Evolutionary conservation across 2,329 filamentous ascomycete genomes (phyloP).

Genomic region (Trichoderma sp.): DNA sequence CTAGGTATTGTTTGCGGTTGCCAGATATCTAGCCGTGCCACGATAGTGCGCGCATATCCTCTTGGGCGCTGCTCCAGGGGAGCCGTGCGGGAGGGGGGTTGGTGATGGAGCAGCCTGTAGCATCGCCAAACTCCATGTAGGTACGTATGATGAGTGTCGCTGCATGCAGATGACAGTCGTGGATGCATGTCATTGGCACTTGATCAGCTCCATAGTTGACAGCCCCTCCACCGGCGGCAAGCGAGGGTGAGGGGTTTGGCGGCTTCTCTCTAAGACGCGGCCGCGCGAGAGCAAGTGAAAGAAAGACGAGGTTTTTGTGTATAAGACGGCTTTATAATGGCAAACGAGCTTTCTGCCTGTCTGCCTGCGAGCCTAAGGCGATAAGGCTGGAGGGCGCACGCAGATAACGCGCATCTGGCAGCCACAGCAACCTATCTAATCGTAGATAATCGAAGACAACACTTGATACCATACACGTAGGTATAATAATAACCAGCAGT

Average conservation of each 20-base stretch:
- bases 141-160: slow-evolving; percentile 26
- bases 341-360: neutral
- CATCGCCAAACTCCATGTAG: slow-evolving; percentile 23
- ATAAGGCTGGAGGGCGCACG: neutral
- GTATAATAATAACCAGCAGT: neutral
- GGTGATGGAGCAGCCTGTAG: slow-evolving; percentile 21
- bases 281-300: neutral
- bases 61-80: slow-evolving; percentile 1
- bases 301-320: slow-evolving; percentile 4
- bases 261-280: neutral
- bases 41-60: slow-evolving; percentile 25
- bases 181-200: slow-evolving; percentile 30
- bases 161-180: slow-evolving; percentile 28
- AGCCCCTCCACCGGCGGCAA: slow-evolving; percentile 26
- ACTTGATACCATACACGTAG: too few relatives aligned
- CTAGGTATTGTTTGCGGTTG: neutral
- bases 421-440: neutral
- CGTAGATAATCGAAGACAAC: neutral
- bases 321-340: slow-evolving; percentile 22
- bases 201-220: slow-evolving; percentile 26
- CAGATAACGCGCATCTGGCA: slow-evolving; percentile 3
- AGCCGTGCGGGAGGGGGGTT: neutral
- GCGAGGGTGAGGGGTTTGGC: slow-evolving; percentile 26
- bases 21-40: slow-evolving; percentile 27
- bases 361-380: slow-evolving; percentile 7